Evolutionary conservation across 805 yeast species (phyloP).

Genomic region (Candida hispaniensis): DNA sequence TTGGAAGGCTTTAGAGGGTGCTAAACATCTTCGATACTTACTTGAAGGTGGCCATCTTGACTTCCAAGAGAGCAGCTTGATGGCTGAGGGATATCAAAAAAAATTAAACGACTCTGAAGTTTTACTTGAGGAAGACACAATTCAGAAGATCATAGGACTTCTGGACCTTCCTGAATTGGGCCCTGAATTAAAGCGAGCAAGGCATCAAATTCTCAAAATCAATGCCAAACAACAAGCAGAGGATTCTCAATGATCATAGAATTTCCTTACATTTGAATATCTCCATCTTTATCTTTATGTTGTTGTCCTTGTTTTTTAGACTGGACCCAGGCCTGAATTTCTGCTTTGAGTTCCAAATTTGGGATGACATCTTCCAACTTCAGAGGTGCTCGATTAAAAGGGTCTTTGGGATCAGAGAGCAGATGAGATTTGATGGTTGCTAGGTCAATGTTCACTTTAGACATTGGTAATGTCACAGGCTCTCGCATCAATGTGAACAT

Average conservation of each 20-base stretch:
- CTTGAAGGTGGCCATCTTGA: slow-evolving; percentile 36
- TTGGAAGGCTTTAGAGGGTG: slow-evolving; percentile 66
- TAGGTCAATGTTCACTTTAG: slow-evolving; percentile 76
- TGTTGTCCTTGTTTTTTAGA: slow-evolving; percentile 2
- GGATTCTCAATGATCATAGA: neutral
- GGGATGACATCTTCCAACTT: slow-evolving; percentile 81
- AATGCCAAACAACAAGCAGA: slow-evolving; percentile 8
- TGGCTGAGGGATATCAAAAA: slow-evolving; percentile 23
- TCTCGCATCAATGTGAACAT: slow-evolving; percentile 94
- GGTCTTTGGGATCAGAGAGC: slow-evolving; percentile 91
- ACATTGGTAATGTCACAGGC: slow-evolving; percentile 88
- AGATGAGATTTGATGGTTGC: slow-evolving; percentile 89
- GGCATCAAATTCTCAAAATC: slow-evolving; percentile 20
- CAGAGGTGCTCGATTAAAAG: slow-evolving; percentile 88
- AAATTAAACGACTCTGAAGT: slow-evolving; percentile 26
- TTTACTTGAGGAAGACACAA: slow-evolving; percentile 37
- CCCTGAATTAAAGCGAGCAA: slow-evolving; percentile 23
- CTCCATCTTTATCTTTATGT: slow-evolving; percentile 6
- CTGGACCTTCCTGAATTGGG: slow-evolving; percentile 31
- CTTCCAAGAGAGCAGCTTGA: slow-evolving; percentile 15
- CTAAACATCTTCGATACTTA: slow-evolving; percentile 52
- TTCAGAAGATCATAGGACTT: slow-evolving; percentile 36
- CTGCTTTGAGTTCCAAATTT: slow-evolving; percentile 51
- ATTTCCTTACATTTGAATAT: slow-evolving; percentile 1
- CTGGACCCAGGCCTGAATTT: slow-evolving; percentile 10